Base-by-base conservation (phyloP, 2,329 filamentous ascomycete genomes). In the Colletotrichum cuscutae region DNA sequence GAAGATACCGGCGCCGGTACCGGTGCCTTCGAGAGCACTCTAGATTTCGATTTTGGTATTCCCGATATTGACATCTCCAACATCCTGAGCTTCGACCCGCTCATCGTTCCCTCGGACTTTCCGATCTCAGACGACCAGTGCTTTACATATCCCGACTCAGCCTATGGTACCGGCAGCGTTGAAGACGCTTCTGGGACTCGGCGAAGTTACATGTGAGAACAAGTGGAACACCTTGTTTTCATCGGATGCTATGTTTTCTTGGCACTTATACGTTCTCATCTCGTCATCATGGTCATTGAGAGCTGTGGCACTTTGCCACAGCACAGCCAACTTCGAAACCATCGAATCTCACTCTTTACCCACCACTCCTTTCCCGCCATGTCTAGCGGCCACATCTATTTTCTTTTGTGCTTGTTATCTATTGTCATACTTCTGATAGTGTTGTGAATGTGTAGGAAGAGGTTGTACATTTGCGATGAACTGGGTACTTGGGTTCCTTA, bases 171-270 rank as follows among this genome's bases (percentile, higher is more conserved):
- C 1, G 26, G 54, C 13, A 57, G 54, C 3, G 5, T n/a, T n/a
- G 28, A 57, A 15, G 54, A 28, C 26, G 5, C 28, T 30, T 30
- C 89, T 54, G 22, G 52, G 0, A 1, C 22, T 26, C 52, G 24
- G 5, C 22, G 1, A 1, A 26, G 5, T 15, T 28, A 4, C 92
- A 97, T 96, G 78, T 97, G 93, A 49, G 42, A 19, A n/a, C 42
- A 49, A 19, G 37, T 7, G 42, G 8, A 19, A 49, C 0, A n/a
- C 42, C 42, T 22, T 49, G 4, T 11, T n/a, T 1, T 8, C 19
- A 49, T 0, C 19, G 19, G 42, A 22, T 22, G 19, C 19, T 9
- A 22, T 2, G 3, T 22, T n/a, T 0, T 49, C 42, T 22, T 22
- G 42, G 42, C 8, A 9, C 19, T 0, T 9, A 49, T 49, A 49